phyloP scores from a whole-genome alignment of 441 rosid species.

The Euphorbia schlechtendalii region DNA sequence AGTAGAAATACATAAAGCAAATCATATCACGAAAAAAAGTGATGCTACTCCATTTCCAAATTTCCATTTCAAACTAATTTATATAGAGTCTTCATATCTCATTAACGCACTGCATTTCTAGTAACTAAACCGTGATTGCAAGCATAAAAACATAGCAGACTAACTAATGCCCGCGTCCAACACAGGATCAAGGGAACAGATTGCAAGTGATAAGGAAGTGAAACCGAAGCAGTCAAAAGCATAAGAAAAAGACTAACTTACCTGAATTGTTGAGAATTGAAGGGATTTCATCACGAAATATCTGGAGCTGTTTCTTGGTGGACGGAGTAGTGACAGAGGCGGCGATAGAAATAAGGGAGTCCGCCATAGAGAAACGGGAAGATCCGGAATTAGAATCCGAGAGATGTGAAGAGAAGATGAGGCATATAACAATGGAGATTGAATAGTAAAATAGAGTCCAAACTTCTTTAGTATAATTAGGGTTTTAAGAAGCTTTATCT shows the following conservation, averaged over 20 bases:
- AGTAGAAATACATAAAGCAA: neutral
- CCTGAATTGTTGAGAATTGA: constrained; percentile 45
- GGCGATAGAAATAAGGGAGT: constrained; percentile 50
- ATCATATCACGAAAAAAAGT: neutral
- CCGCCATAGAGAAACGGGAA: constrained; percentile 21
- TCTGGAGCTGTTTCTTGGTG: constrained; percentile 51
- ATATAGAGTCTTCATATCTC: neutral
- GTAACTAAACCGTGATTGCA: neutral
- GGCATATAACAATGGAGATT: neutral
- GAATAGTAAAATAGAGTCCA: neutral
- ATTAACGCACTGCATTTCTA: neutral
- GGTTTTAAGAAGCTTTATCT: constrained; percentile 14
- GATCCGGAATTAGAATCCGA: constrained; percentile 22
- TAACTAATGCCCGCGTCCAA: neutral
- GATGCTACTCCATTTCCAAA: neutral
- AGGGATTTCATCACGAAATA: constrained; percentile 67
- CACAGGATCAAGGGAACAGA: neutral
- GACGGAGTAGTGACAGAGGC: constrained; percentile 55
- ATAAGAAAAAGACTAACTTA: constrained; percentile 1
- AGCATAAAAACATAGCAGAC: neutral
- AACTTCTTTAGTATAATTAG: constrained; percentile 7
- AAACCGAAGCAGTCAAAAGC: neutral
- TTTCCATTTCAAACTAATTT: neutral
- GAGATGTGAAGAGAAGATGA: neutral
- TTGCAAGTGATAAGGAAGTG: neutral